Percentiles rank a stretch among this genome's conserved stretches.
These are phyloP conservation scores for Lumnitzera racemosa DNA, from an alignment of 345 rosid genomes.

Conservation along the genomic window DNA sequence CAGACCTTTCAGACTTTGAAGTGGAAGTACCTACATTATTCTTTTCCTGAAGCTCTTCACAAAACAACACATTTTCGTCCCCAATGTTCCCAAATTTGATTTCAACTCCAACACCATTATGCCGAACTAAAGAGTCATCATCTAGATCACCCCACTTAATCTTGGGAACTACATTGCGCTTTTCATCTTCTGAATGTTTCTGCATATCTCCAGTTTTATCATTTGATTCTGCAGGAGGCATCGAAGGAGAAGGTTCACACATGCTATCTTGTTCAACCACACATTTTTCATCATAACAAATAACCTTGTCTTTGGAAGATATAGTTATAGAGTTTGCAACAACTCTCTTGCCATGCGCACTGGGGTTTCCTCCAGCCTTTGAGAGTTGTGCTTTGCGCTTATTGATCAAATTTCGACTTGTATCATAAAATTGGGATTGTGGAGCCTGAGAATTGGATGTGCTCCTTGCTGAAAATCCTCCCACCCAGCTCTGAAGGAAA, in stretches of 20 bases:
- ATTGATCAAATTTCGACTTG: slow-evolving; percentile 17
- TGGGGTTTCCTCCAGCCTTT: slow-evolving; percentile 16
- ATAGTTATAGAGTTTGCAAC: slow-evolving; percentile 16
- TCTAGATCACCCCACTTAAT: slow-evolving; percentile 60
- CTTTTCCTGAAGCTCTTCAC: slow-evolving; percentile 18
- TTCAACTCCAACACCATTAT: slow-evolving; percentile 23
- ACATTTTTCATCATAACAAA: slow-evolving; percentile 11
- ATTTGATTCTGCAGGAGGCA: slow-evolving; percentile 13
- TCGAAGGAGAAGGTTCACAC: slow-evolving; percentile 10
- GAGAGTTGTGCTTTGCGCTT: slow-evolving; percentile 20
- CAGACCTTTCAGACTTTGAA: slow-evolving; percentile 16
- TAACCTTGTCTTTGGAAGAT: slow-evolving; percentile 17
- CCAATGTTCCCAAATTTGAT: slow-evolving; percentile 26
- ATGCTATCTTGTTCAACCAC: slow-evolving; percentile 19
- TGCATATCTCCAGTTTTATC: slow-evolving; percentile 12
- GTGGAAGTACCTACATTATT: slow-evolving; percentile 11
- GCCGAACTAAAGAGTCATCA: slow-evolving; percentile 28
- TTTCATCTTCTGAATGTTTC: slow-evolving; percentile 12
- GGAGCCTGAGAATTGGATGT: slow-evolving; percentile 19
- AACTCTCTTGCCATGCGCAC: slow-evolving; percentile 9
- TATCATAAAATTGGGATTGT: slow-evolving; percentile 20
- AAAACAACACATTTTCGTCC: slow-evolving; percentile 16
- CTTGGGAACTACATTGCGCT: slow-evolving; percentile 27
- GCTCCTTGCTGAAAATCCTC: slow-evolving; percentile 39
- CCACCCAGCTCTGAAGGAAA: slow-evolving; percentile 38